phyloP scores from a whole-genome alignment of 805 yeast genomes.

The Myxozyma neotropica region DNA sequence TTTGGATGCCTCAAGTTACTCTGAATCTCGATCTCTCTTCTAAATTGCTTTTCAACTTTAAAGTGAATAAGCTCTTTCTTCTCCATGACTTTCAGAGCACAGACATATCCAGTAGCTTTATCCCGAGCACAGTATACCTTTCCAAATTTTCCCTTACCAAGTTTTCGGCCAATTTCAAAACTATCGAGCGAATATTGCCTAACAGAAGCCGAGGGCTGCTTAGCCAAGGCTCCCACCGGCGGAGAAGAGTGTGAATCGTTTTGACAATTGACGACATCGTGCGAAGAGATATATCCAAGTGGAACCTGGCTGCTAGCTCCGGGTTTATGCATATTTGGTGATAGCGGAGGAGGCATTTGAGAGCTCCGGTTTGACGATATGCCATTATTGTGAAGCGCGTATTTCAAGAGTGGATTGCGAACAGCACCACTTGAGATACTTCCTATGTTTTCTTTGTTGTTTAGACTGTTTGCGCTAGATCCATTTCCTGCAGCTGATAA shows the following conservation, averaged over 20 bases:
- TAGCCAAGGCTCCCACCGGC: constrained; percentile 6
- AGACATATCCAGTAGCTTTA: constrained; percentile 69
- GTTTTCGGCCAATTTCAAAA: constrained; percentile 82
- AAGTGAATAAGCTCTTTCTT: constrained; percentile 74
- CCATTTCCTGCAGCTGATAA: not conserved
- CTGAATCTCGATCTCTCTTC: constrained; percentile 91
- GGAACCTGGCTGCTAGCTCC: constrained; percentile 17
- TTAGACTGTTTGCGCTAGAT: not conserved
- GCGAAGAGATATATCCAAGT: constrained; percentile 24
- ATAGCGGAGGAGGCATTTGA: constrained; percentile 32
- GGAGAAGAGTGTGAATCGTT: constrained; percentile 10
- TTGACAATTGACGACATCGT: constrained; percentile 17
- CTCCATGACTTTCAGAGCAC: constrained; percentile 91
- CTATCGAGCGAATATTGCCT: constrained; percentile 54
- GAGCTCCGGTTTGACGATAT: constrained; percentile 10
- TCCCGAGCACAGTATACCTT: constrained; percentile 87
- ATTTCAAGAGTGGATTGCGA: constrained; percentile 32
- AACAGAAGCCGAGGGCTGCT: constrained; percentile 14
- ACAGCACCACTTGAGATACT: constrained; percentile 15
- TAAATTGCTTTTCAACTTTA: constrained; percentile 80
- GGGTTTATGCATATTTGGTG: constrained; percentile 31
- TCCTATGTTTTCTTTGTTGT: constrained; percentile 23
- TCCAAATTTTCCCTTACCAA: constrained; percentile 95
- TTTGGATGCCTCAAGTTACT: constrained; percentile 74
- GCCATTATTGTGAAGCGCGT: constrained; percentile 27